Percentiles rank a stretch among this genome's conserved stretches.
phyloP scores from a whole-genome alignment of 129 eudicot species.

The Escallonia herrerae region DNA sequence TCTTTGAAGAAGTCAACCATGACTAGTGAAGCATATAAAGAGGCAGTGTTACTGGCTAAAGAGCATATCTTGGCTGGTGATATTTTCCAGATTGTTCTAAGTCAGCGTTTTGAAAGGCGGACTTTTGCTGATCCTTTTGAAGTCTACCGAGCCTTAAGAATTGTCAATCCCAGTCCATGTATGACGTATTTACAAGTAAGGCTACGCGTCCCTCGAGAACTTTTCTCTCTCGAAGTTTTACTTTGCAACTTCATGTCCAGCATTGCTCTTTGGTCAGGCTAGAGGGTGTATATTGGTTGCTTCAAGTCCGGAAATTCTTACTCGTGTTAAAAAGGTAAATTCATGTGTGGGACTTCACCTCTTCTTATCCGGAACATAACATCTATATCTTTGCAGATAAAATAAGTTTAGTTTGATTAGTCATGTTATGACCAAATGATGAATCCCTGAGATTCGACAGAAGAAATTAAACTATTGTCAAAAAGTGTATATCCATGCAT shows the following conservation, averaged over 20 bases:
- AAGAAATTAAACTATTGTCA: too few species aligned
- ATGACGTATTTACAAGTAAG: conserved; percentile 91
- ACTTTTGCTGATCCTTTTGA: conserved; percentile 99
- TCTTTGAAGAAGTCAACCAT: conserved; percentile 72
- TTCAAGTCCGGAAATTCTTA: conserved; percentile 98
- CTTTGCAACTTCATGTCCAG: conserved; percentile 4
- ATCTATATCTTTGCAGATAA: too few species aligned
- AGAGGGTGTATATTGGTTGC: conserved; percentile 96
- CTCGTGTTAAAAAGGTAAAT: conserved; percentile 91
- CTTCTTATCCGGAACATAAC: too few species aligned
- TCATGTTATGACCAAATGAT: too few species aligned
- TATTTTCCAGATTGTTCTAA: conserved; percentile 94
- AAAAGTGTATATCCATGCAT: too few species aligned
- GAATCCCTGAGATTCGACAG: too few species aligned
- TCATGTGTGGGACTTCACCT: too few species aligned
- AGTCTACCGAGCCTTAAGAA: conserved; percentile 89
- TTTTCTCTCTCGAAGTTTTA: conserved; percentile 2
- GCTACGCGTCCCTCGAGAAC: conserved; percentile 7
- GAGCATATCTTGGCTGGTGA: conserved; percentile 98
- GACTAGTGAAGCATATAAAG: conserved; percentile 74
- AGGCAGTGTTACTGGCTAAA: conserved; percentile 84
- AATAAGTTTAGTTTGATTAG: too few species aligned
- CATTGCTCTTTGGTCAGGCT: conserved; percentile 46
- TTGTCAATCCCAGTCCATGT: conserved; percentile 98
- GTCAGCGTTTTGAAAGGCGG: conserved; percentile 93